These are phyloP conservation scores for Pyrenula aspistea DNA, from an alignment of 495 filamentous ascomycete genomes.

Conservation along the genomic window DNA sequence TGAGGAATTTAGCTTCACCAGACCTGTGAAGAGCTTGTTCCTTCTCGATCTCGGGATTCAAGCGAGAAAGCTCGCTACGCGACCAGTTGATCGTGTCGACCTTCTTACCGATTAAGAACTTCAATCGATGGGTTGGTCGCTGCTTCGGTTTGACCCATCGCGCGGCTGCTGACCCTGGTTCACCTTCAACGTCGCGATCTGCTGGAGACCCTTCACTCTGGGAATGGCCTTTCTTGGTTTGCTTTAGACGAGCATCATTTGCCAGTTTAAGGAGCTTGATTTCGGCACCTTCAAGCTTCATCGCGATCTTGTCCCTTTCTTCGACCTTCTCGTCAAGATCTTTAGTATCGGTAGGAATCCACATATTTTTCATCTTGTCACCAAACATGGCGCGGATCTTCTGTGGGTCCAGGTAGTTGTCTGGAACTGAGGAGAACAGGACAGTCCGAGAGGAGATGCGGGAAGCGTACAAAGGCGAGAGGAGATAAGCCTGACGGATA, in stretches of 20 bases:
- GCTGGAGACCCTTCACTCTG: slow-evolving; percentile 35
- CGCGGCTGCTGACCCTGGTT: slow-evolving; percentile 67
- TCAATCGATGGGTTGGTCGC: slow-evolving; percentile 75
- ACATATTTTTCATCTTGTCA: slow-evolving; percentile 66
- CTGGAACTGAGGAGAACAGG: slow-evolving; percentile 77
- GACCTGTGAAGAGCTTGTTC: slow-evolving; percentile 62
- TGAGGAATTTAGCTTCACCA: slow-evolving; percentile 52
- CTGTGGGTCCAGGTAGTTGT: slow-evolving; percentile 56
- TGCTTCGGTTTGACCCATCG: slow-evolving; percentile 71
- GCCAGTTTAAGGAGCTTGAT: slow-evolving; percentile 76
- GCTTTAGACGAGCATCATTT: slow-evolving; percentile 64
- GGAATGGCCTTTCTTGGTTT: slow-evolving; percentile 51
- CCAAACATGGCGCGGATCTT: slow-evolving; percentile 74
- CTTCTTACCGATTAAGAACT: slow-evolving; percentile 75
- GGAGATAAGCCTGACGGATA: slow-evolving; percentile 83
- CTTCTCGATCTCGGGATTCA: slow-evolving; percentile 68
- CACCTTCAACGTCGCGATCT: slow-evolving; percentile 42
- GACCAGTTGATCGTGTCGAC: slow-evolving; percentile 79
- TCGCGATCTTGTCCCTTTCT: slow-evolving; percentile 70
- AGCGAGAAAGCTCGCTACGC: slow-evolving; percentile 64
- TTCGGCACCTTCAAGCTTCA: slow-evolving; percentile 82
- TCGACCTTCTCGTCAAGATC: slow-evolving; percentile 77
- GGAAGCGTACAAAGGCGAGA: slow-evolving; percentile 76
- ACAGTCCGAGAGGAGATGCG: slow-evolving; percentile 91
- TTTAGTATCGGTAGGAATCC: slow-evolving; percentile 70